phyloP scores from a whole-genome alignment of 495 filamentous ascomycete species.

The Hyaloscypha bicolor region DNA sequence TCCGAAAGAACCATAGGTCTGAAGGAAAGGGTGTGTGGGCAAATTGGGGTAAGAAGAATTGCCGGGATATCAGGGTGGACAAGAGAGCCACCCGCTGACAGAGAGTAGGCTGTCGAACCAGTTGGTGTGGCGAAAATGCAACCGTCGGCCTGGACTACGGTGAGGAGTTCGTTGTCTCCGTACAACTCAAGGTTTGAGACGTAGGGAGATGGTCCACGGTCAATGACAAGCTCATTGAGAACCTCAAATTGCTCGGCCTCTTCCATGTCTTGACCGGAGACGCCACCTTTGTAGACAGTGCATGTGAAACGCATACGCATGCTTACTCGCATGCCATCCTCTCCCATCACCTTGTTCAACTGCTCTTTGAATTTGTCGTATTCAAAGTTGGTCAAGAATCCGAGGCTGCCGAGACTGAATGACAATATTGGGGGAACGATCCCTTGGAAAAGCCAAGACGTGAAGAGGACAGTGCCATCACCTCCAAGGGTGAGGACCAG shows the following conservation, averaged over 20 bases:
- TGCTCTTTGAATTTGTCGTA: constrained; percentile 80
- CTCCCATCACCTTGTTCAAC: constrained; percentile 84
- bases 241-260: constrained; percentile 91
- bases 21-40: constrained; percentile 95
- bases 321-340: constrained; percentile 91
- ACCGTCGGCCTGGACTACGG: constrained; percentile 93
- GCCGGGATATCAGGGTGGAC: constrained; percentile 97
- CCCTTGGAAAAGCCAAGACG: constrained; percentile 94
- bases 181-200: constrained; percentile 95
- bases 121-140: constrained; percentile 97
- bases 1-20: constrained; percentile 99
- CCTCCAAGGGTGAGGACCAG: constrained; percentile 92
- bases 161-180: constrained; percentile 88
- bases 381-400: constrained; percentile 93
- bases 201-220: constrained; percentile 94
- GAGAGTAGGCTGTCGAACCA: constrained; percentile 91
- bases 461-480: constrained; percentile 93
- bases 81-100: constrained; percentile 92
- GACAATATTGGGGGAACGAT: constrained; percentile 92
- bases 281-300: constrained; percentile 77
- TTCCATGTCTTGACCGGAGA: constrained; percentile 54
- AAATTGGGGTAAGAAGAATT: constrained; percentile 96
- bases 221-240: constrained; percentile 96
- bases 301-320: constrained; percentile 98
- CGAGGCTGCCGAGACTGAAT: constrained; percentile 87